These are phyloP conservation scores for Tuber umbilicatum DNA, from an alignment of 495 filamentous ascomycete genomes.

Conservation along the genomic window DNA sequence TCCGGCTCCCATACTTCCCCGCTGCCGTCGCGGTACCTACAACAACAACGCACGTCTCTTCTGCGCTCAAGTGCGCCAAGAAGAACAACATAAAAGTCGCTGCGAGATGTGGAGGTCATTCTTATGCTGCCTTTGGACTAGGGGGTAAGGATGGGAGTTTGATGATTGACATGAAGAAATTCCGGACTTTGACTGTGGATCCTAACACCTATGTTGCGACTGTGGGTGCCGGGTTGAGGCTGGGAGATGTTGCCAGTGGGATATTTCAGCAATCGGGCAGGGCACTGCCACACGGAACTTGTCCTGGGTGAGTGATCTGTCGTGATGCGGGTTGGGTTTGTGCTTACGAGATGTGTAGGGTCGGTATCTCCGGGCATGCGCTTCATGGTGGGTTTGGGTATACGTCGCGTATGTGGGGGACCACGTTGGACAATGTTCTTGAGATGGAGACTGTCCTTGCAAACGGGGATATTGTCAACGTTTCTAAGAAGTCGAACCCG, in stretches of 20 bases:
- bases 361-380: constrained; percentile 68
- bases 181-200: constrained; percentile 50
- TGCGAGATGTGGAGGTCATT: constrained; percentile 66
- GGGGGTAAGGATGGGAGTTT: constrained; percentile 53
- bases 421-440: constrained; percentile 58
- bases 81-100: constrained; percentile 52
- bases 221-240: constrained; percentile 58
- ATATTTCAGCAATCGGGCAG: constrained; percentile 58
- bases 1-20: constrained; percentile 56
- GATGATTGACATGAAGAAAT: constrained; percentile 53
- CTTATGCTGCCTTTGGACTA: constrained; percentile 55
- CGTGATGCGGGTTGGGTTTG: constrained; percentile 1
- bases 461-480: constrained; percentile 49
- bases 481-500: constrained; percentile 43
- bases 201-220: constrained; percentile 52
- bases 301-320: constrained; percentile 28
- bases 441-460: constrained; percentile 60
- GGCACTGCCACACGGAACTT: constrained; percentile 44
- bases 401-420: constrained; percentile 57
- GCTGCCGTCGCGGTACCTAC: constrained; percentile 57
- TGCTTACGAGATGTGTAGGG: constrained; percentile 28
- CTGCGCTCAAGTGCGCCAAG: constrained; percentile 29
- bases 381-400: constrained; percentile 65
- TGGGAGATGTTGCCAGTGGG: constrained; percentile 55
- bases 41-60: constrained; percentile 38